phyloP scores from a whole-genome alignment of 1,139 yeast genomes.

The Pichia sp. region DNA sequence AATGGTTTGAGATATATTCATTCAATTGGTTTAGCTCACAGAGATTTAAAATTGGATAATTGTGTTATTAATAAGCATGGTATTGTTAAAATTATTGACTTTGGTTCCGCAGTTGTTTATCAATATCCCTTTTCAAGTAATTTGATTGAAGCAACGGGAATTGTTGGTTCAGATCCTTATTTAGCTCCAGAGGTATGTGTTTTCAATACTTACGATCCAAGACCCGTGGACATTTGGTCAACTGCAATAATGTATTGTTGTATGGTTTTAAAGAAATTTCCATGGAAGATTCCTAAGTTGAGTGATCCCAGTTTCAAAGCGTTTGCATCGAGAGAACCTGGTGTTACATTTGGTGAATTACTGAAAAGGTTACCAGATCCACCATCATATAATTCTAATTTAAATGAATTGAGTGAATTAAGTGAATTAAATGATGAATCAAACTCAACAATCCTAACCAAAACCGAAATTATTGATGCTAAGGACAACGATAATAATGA shows the following conservation, averaged over 20 bases:
- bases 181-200: slow-evolving; percentile 92
- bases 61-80: slow-evolving; percentile 87
- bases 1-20: slow-evolving; percentile 84
- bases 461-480: slow-evolving; percentile 6
- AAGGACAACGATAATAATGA: not conserved
- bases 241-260: slow-evolving; percentile 93
- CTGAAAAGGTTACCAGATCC: slow-evolving; percentile 31
- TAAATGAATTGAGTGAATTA: slow-evolving; percentile 2
- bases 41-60: slow-evolving; percentile 91
- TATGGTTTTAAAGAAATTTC: slow-evolving; percentile 89
- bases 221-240: slow-evolving; percentile 93
- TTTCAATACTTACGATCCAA: slow-evolving; percentile 76
- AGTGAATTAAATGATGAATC: not conserved
- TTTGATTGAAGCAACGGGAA: slow-evolving; percentile 79
- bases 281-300: slow-evolving; percentile 90
- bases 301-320: slow-evolving; percentile 82
- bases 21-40: slow-evolving; percentile 84
- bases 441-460: not conserved
- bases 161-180: slow-evolving; percentile 97
- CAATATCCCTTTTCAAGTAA: slow-evolving; percentile 81
- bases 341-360: slow-evolving; percentile 31
- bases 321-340: slow-evolving; percentile 46
- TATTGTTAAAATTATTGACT: slow-evolving; percentile 84
- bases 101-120: slow-evolving; percentile 94
- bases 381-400: slow-evolving; percentile 23